A percentile compares a stretch with the other conserved stretches of the same genome.
These are phyloP conservation scores for Alternaria panax DNA, from an alignment of 2,329 filamentous ascomycete genomes.

Conservation along the genomic window DNA sequence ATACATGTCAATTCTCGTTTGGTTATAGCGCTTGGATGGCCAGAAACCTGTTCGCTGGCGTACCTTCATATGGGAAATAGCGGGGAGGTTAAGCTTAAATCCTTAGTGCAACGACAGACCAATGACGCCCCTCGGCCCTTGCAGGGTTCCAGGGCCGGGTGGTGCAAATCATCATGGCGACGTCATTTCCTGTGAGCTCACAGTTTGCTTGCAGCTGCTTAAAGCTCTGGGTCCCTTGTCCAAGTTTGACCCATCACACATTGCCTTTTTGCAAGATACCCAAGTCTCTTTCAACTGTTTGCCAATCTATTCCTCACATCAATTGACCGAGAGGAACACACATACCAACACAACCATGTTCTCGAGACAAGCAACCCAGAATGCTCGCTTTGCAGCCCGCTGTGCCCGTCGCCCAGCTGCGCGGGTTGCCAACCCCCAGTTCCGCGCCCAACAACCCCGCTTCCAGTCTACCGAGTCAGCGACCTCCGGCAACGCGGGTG, in stretches of 20 bases:
- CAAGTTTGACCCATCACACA: conserved; percentile 4
- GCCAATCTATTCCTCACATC: background rate
- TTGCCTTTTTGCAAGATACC: conserved; percentile 9
- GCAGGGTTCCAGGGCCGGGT: conserved; percentile 7
- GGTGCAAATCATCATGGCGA: conserved; percentile 20
- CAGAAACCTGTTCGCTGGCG: conserved; percentile 5
- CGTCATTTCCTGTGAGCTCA: conserved; percentile 9
- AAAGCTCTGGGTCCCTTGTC: conserved; percentile 10
- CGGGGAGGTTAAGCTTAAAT: conserved; percentile 13
- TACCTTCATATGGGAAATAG: conserved; percentile 2
- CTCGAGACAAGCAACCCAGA: conserved; percentile 44
- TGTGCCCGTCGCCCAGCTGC: conserved; percentile 38
- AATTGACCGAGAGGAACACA: conserved; percentile 9
- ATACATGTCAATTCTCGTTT: background rate
- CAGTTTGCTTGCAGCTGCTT: conserved; percentile 13
- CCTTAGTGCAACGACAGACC: conserved; percentile 9
- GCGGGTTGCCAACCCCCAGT: conserved; percentile 33
- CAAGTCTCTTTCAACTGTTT: conserved; percentile 8
- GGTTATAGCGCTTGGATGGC: background rate
- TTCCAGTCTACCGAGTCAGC: conserved; percentile 45
- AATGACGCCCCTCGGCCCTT: conserved; percentile 10
- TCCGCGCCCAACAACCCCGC: conserved; percentile 40
- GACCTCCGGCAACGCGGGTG: conserved; percentile 28
- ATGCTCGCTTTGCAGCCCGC: conserved; percentile 40
- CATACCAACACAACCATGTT: conserved; percentile 31